Evolutionary conservation across 2,329 filamentous ascomycete species (phyloP).

Genomic region (Blastomyces gilchristii): DNA sequence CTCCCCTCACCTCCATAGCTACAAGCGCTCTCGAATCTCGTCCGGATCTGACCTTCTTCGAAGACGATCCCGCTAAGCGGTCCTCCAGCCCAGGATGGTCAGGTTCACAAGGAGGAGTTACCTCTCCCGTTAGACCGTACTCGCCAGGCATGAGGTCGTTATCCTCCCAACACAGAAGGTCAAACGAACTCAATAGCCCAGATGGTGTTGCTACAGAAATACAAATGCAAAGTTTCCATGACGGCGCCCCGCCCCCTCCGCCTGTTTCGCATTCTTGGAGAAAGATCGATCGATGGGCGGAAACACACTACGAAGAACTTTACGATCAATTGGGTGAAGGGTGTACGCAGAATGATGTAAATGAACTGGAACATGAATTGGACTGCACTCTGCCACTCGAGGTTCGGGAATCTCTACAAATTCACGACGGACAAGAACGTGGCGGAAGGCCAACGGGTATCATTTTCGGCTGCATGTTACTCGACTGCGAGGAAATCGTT

Average conservation of each 20-base stretch:
- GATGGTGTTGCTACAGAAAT: conserved; percentile 74
- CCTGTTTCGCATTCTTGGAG: conserved; percentile 84
- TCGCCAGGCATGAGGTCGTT: conserved; percentile 82
- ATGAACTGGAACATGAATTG: conserved; percentile 90
- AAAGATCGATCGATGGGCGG: conserved; percentile 87
- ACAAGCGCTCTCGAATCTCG: conserved; percentile 80
- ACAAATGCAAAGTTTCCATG: conserved; percentile 90
- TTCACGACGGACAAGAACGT: conserved; percentile 95
- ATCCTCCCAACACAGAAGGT: conserved; percentile 50
- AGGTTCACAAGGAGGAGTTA: conserved; percentile 44
- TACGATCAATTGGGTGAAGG: conserved; percentile 89
- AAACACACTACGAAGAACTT: conserved; percentile 90
- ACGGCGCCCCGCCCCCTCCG: conserved; percentile 80
- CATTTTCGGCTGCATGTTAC: conserved; percentile 85
- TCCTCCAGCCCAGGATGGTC: conserved; percentile 48
- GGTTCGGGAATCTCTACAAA: conserved; percentile 77
- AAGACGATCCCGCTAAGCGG: conserved; percentile 55
- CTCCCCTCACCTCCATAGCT: conserved; percentile 74
- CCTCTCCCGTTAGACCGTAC: conserved; percentile 61
- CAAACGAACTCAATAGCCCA: conserved; percentile 49
- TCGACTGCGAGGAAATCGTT: conserved; percentile 96
- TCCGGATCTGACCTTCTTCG: conserved; percentile 70
- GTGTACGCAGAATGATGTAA: conserved; percentile 86
- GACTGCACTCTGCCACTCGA: conserved; percentile 91
- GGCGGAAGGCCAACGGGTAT: conserved; percentile 84